These are phyloP conservation scores for Lagenidium sp. DNA, from an alignment of 352 stramenopile species.

Conservation along the genomic window DNA sequence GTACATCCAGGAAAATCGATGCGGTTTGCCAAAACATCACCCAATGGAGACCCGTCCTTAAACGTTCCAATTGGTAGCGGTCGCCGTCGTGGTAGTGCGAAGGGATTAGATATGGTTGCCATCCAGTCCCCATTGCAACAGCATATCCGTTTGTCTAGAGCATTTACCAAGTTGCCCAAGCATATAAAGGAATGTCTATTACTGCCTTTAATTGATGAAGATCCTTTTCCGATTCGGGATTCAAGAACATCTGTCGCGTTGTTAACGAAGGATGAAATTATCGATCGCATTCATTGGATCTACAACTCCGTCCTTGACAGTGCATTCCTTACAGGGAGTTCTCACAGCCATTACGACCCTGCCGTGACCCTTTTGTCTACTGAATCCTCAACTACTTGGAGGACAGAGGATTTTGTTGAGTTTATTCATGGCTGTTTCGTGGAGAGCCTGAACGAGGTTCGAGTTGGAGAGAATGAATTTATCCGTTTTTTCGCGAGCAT, in stretches of 20 bases:
- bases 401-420: conserved; percentile 17
- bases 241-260: conserved; percentile 13
- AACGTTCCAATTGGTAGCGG: background rate
- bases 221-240: conserved; percentile 11
- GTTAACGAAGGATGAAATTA: conserved; percentile 21
- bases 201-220: conserved; percentile 5
- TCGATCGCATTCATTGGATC: conserved; percentile 22
- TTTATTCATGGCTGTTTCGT: conserved; percentile 24
- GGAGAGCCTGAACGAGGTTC: conserved; percentile 14
- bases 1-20: conserved; percentile 3
- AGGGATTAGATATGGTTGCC: no score
- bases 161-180: conserved; percentile 19
- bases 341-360: no score
- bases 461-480: conserved; percentile 19
- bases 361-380: no score
- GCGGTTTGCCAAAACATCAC: background rate
- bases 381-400: no score
- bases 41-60: no score
- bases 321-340: background rate
- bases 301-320: conserved; percentile 14
- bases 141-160: no score
- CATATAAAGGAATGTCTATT: conserved; percentile 25
- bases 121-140: background rate
- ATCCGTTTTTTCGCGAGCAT: conserved; percentile 28
- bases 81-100: background rate